Evolutionary conservation across 2,329 filamentous ascomycete genomes (phyloP).

Genomic region (Fusarium transvaalense): DNA sequence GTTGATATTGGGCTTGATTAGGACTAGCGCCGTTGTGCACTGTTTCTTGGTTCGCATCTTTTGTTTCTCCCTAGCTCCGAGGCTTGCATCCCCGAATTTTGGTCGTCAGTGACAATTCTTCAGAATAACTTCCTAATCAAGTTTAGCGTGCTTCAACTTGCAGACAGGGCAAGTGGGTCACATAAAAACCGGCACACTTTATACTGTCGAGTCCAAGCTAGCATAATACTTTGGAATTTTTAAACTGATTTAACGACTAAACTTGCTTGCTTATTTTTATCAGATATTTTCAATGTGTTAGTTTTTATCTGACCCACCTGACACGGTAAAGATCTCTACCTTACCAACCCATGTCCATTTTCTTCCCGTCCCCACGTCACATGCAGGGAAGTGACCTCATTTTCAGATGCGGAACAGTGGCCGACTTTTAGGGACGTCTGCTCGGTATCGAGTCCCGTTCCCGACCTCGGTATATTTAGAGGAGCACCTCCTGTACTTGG

Average conservation of each 20-base stretch:
- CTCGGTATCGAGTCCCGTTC: slow-evolving; percentile 39
- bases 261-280: too few relatives aligned
- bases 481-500: slow-evolving; percentile 4
- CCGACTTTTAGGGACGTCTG: slow-evolving; percentile 33
- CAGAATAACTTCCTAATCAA: slow-evolving; percentile 21
- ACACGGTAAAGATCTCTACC: slow-evolving; percentile 16
- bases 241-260: too few relatives aligned
- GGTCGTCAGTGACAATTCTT: not conserved
- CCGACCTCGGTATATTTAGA: slow-evolving; percentile 44
- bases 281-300: too few relatives aligned
- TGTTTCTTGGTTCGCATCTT: slow-evolving; percentile 33
- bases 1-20: slow-evolving; percentile 49
- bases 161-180: too few relatives aligned
- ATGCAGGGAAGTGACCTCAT: slow-evolving; percentile 48
- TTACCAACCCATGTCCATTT: slow-evolving; percentile 10
- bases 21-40: slow-evolving; percentile 39
- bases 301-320: too few relatives aligned
- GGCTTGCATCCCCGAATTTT: slow-evolving; percentile 19
- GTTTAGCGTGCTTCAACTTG: slow-evolving; percentile 5
- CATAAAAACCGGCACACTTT: too few relatives aligned
- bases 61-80: slow-evolving; percentile 45
- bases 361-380: slow-evolving; percentile 43
- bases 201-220: too few relatives aligned
- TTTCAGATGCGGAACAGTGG: slow-evolving; percentile 43
- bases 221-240: too few relatives aligned